A percentile compares a stretch with the other conserved stretches of the same genome.
Conservation (phyloP, 78 protist genomes). For the Trichosphaerium sp. region DNA sequence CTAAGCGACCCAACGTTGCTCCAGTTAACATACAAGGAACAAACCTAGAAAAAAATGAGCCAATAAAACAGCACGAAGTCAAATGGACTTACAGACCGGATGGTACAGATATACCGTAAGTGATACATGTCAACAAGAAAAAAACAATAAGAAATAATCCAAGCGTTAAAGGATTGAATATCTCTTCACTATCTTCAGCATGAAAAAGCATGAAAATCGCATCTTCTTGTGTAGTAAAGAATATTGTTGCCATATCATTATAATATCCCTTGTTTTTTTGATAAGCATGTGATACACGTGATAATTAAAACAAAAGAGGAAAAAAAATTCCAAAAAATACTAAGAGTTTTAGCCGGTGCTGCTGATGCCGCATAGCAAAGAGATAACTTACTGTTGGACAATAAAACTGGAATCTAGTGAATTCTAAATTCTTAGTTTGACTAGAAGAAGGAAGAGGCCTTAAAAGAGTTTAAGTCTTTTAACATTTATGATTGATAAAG, state of each 20-base stretch:
- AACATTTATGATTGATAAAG: no score
- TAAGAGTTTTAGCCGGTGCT: neutral
- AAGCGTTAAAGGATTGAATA: constrained; percentile 37
- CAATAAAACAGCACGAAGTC: no score
- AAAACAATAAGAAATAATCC: constrained; percentile 36
- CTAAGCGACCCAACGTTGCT: constrained; percentile 71
- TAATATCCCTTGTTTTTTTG: constrained; percentile 45
- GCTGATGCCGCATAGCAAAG: neutral
- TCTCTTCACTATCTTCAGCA: neutral
- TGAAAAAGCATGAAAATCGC: constrained; percentile 37
- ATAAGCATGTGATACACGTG: no score
- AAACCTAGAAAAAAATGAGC: constrained; percentile 26
- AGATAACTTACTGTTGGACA: no score
- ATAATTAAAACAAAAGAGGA: no score
- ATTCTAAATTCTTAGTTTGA: no score
- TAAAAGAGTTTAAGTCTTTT: no score
- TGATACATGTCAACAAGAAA: constrained; percentile 40
- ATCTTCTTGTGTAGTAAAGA: constrained; percentile 41
- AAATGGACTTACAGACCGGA: constrained; percentile 46
- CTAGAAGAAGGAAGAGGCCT: no score
- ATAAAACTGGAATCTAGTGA: no score
- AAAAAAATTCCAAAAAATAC: neutral
- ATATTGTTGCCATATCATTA: constrained; percentile 64
- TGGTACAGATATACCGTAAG: constrained; percentile 72
- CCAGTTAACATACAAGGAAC: constrained; percentile 81